Conservation (phyloP, 805 yeast genomes). For the Candida maltosa region DNA sequence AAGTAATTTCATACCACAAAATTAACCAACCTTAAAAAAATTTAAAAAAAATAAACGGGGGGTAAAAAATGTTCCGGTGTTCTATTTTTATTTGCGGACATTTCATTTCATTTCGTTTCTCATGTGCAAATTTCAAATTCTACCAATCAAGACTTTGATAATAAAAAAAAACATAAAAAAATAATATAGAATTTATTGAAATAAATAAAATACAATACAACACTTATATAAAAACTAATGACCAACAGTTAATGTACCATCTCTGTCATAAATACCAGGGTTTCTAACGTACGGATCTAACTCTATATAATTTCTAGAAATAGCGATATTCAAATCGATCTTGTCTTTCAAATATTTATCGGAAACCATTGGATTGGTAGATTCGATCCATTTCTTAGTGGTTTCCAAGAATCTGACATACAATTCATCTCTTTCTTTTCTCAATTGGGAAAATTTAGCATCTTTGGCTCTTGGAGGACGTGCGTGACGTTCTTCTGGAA, state of each 20-base stretch:
- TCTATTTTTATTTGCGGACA: no score
- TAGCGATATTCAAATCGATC: conserved; percentile 45
- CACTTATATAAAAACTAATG: conserved; percentile 8
- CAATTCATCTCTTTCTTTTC: conserved; percentile 53
- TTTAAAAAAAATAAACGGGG: no score
- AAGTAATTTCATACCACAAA: no score
- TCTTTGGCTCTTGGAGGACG: conserved; percentile 25
- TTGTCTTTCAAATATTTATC: conserved; percentile 51
- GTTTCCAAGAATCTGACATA: conserved; percentile 53
- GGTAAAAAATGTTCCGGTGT: no score
- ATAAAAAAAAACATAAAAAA: no score
- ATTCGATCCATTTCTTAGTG: conserved; percentile 78
- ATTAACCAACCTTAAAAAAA: no score
- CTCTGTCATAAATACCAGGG: conserved; percentile 75
- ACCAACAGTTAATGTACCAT: conserved; percentile 43
- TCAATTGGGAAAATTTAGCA: conserved; percentile 38
- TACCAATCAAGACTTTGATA: no score
- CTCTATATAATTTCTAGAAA: conserved; percentile 61
- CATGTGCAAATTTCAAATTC: no score
- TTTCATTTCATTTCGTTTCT: no score
- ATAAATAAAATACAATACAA: no score
- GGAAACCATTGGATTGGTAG: conserved; percentile 49
- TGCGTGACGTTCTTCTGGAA: conserved; percentile 48
- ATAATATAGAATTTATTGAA: no score
- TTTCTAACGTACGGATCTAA: conserved; percentile 83